Evolutionary conservation across 257 asterid genomes (phyloP).

Genomic region (Nicotiana attenuata): DNA sequence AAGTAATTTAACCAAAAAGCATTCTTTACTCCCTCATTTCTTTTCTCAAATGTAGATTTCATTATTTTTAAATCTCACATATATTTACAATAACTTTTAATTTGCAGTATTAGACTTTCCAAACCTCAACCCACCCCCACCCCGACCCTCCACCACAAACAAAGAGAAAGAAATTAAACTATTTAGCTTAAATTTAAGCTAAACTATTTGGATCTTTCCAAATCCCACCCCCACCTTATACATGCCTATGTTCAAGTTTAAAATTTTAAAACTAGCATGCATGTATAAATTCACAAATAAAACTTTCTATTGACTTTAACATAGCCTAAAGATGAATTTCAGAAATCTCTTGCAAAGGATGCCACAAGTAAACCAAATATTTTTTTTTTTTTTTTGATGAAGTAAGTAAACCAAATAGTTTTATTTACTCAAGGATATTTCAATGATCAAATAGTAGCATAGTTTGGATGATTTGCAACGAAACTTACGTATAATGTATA

Average conservation of each 20-base stretch:
- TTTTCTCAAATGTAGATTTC: background rate
- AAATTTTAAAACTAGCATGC: background rate
- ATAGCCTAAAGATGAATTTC: background rate
- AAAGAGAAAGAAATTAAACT: background rate
- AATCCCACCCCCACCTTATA: no score
- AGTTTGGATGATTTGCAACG: background rate
- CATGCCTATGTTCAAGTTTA: background rate
- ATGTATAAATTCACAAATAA: background rate
- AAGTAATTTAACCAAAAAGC: background rate
- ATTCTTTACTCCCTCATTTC: background rate
- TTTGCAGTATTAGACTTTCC: background rate
- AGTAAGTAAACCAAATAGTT: background rate
- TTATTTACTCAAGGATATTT: background rate
- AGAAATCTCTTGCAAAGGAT: background rate
- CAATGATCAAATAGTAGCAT: background rate
- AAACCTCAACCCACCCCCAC: background rate
- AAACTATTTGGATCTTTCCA: no score
- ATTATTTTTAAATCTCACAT: background rate
- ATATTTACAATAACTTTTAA: background rate
- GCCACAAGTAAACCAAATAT: background rate
- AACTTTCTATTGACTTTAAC: background rate
- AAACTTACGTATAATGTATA: constrained; percentile 81
- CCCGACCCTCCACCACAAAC: background rate
- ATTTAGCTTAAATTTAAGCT: background rate
- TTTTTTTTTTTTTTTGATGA: no score